These are phyloP conservation scores for Bruguiera gymnorhiza DNA, from an alignment of 345 rosid species.

Conservation along the genomic window DNA sequence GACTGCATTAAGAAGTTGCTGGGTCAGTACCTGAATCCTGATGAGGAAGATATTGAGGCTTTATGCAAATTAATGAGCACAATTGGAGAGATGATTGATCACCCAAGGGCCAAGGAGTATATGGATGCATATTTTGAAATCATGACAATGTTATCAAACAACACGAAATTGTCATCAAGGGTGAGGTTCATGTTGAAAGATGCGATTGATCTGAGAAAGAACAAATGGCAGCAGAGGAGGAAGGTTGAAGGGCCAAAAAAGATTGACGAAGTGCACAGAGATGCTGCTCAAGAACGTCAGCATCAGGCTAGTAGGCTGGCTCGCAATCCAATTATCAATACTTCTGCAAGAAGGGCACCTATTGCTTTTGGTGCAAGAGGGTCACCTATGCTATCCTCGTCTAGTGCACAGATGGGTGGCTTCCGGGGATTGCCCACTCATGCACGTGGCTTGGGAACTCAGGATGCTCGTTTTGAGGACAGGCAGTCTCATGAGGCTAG, in stretches of 20 bases:
- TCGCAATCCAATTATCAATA: slow-evolving; percentile 63
- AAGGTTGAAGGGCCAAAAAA: slow-evolving; percentile 99
- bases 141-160: slow-evolving; percentile 63
- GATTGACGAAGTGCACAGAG: slow-evolving; percentile 97
- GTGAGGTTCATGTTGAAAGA: slow-evolving; percentile 93
- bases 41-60: slow-evolving; percentile 93
- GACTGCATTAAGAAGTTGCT: slow-evolving; percentile 74
- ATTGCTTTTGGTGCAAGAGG: slow-evolving; percentile 77
- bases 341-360: slow-evolving; percentile 59
- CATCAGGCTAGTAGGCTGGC: slow-evolving; percentile 65
- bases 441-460: slow-evolving; percentile 55
- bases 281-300: slow-evolving; percentile 97
- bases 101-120: slow-evolving; percentile 50
- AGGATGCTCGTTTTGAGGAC: slow-evolving; percentile 82
- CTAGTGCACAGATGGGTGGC: slow-evolving; percentile 63
- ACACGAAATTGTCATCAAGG: slow-evolving; percentile 74
- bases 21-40: slow-evolving; percentile 69
- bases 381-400: slow-evolving; percentile 60
- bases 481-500: slow-evolving; percentile 67
- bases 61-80: slow-evolving; percentile 95
- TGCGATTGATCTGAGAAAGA: slow-evolving; percentile 81
- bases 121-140: slow-evolving; percentile 79
- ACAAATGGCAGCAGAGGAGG: slow-evolving; percentile 97
- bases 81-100: slow-evolving; percentile 92
- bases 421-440: slow-evolving; percentile 62